phyloP scores from a whole-genome alignment of 306 rosid genomes.

The Quercus variabilis region DNA sequence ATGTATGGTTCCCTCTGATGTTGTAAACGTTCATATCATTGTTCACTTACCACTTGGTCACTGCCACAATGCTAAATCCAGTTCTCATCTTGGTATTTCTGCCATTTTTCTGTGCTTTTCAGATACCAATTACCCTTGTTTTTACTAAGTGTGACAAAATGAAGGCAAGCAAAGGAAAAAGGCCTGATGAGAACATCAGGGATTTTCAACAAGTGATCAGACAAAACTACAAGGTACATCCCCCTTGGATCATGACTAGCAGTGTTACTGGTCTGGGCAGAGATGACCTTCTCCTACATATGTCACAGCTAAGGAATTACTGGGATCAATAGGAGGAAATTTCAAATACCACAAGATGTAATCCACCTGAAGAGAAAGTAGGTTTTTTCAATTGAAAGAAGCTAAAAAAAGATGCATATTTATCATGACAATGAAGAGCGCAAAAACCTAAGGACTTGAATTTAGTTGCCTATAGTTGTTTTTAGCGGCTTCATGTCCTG shows the following conservation, averaged over 20 bases:
- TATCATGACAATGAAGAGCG: not conserved
- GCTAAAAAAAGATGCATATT: too few species aligned
- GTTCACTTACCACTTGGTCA: not conserved
- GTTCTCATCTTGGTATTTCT: not conserved
- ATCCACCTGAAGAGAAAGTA: not conserved
- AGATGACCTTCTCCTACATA: conserved; percentile 82
- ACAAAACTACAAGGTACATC: conserved; percentile 64
- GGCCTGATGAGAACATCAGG: conserved; percentile 75
- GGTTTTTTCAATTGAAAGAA: not conserved
- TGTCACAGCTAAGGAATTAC: conserved; percentile 82
- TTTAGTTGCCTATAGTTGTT: not conserved
- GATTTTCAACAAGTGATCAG: conserved; percentile 72
- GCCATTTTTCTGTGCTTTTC: conserved; percentile 26
- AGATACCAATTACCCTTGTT: conserved; percentile 84
- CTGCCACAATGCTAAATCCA: not conserved
- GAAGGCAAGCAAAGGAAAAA: conserved; percentile 67
- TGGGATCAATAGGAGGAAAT: conserved; percentile 65
- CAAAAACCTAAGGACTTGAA: not conserved
- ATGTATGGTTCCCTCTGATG: conserved; percentile 37
- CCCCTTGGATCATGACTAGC: conserved; percentile 97
- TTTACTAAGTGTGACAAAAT: conserved; percentile 91
- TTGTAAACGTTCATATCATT: not conserved
- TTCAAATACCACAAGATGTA: conserved; percentile 5
- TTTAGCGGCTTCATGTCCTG: not conserved
- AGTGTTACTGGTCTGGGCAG: conserved; percentile 84